Base-by-base conservation (phyloP, 148 eudicot genomes). In the Dianthus caryophyllus region DNA sequence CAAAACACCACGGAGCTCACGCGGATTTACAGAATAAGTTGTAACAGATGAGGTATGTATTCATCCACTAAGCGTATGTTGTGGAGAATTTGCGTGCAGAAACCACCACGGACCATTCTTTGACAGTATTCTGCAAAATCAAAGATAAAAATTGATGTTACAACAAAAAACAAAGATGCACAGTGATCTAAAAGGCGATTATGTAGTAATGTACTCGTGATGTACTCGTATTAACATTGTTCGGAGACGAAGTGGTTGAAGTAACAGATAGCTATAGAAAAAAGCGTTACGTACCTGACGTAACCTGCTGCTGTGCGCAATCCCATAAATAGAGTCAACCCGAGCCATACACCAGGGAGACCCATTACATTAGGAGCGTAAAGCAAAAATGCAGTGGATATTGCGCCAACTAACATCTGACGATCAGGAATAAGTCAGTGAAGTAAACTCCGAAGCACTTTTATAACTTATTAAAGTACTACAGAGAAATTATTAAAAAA, bases 331-430 rank as follows among this genome's bases (percentile, higher is more conserved):
- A 90, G 71, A 48, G 92, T 79, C 82, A 94, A 66, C 46, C 98
- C 96, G 4, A 81, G 66, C 98, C 98, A 94, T 64, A 94, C 97
- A 60, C 97, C 98, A 66, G 71, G 87, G 71, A 94, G 91, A 64
- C 96, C 97, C 24, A 81, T 73, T 27, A 81, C 69, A 5, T 76
- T 52, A 62, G 98, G 81, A 79, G 84, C 87, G 75, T 78, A 90
- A 20, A 88, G 77, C 82, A 87, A 61, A 73, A 86, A 83, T 14
- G 77, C 82, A 46, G 90, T 85, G 10, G 96, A 90, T 76, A 90
- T 79, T 36, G 83, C 90, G 50, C 92, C 92, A 36, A 86, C 84
- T 68, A 79, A 38, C 84, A 94, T 90, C 98, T 94, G 68, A 56
- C 33, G 75, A 43, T 41, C 24, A 46, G 50, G 14, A 13, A 20